Percentiles rank a stretch among this genome's conserved stretches.
Conservation (phyloP, 352 stramenopile genomes). For the Phytophthora pistaciae region DNA sequence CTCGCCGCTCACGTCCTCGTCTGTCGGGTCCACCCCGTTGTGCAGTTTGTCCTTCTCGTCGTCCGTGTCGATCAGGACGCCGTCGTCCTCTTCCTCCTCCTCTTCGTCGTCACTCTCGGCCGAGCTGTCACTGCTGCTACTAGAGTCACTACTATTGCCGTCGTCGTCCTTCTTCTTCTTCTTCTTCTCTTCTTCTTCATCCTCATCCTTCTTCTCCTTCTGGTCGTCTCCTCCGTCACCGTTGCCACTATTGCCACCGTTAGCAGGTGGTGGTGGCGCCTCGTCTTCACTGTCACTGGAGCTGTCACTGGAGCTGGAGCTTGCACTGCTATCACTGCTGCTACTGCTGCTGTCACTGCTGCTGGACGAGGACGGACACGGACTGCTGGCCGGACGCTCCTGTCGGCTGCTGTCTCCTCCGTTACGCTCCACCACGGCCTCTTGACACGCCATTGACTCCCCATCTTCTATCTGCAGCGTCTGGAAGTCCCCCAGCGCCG, state of each 20-base stretch:
- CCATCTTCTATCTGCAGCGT: background rate
- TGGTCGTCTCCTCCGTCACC: slow-evolving; percentile 23
- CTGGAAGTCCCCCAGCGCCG: slow-evolving; percentile 7
- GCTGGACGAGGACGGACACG: slow-evolving; percentile 45
- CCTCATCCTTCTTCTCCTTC: slow-evolving; percentile 36
- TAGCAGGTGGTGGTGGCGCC: slow-evolving; percentile 18
- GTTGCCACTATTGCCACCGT: slow-evolving; percentile 21
- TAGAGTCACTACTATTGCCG: slow-evolving; percentile 43
- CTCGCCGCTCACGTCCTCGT: slow-evolving; percentile 46
- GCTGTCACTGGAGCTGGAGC: slow-evolving; percentile 32
- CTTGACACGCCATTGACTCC: background rate
- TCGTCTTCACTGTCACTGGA: slow-evolving; percentile 43
- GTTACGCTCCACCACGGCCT: slow-evolving; percentile 7
- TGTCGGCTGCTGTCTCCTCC: slow-evolving; percentile 23
- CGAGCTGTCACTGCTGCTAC: slow-evolving; percentile 41
- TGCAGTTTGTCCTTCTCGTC: slow-evolving; percentile 60
- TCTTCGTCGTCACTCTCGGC: slow-evolving; percentile 26
- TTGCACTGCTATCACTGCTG: slow-evolving; percentile 43
- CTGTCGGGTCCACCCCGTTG: slow-evolving; percentile 45
- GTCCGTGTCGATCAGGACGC: slow-evolving; percentile 55
- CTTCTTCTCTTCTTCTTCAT: slow-evolving; percentile 11
- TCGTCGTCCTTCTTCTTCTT: slow-evolving; percentile 6
- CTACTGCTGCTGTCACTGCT: slow-evolving; percentile 41
- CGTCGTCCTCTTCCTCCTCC: slow-evolving; percentile 42
- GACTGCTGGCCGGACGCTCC: slow-evolving; percentile 45